Evolutionary conservation across 371 early-diverging fungal species (phyloP).

Genomic region (Blakeslea trispora): DNA sequence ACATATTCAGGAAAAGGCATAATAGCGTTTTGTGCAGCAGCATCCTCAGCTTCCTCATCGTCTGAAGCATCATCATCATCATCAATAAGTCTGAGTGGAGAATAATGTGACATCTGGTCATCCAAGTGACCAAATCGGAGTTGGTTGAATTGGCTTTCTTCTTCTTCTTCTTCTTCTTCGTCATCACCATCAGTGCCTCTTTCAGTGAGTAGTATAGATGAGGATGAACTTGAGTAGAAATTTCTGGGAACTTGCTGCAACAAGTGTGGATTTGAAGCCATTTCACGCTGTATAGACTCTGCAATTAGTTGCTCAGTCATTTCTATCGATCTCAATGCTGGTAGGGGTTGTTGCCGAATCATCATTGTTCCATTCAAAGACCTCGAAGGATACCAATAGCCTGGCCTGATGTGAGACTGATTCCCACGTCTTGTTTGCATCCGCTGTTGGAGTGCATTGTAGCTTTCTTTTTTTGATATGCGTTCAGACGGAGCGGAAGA

Average conservation of each 20-base stretch:
- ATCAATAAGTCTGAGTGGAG: neutral
- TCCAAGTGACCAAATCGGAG: too few species aligned
- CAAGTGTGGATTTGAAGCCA: conserved; percentile 10
- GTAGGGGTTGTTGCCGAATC: neutral
- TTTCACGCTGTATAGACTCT: conserved; percentile 18
- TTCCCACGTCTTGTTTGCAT: conserved; percentile 12
- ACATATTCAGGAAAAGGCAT: neutral
- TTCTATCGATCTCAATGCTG: conserved; percentile 11
- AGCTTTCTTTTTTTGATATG: conserved; percentile 20
- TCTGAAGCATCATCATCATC: conserved; percentile 5
- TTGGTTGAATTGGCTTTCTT: too few species aligned
- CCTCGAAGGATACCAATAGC: conserved; percentile 21
- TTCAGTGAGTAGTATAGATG: conserved; percentile 3
- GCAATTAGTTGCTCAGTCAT: conserved; percentile 19
- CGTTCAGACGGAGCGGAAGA: too few species aligned
- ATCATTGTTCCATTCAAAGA: neutral
- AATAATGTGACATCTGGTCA: too few species aligned
- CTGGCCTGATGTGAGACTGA: conserved; percentile 6
- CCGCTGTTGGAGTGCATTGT: conserved; percentile 14
- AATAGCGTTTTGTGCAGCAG: conserved; percentile 3
- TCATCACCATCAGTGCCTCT: conserved; percentile 3
- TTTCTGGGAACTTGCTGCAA: neutral
- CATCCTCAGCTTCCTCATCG: conserved; percentile 2
- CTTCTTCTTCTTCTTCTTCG: conserved; percentile 10
- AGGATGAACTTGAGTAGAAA: neutral